Evolutionary conservation across 140 eudicot genomes (phyloP), one percentile per base, ranked within the genome.

Genomic region (Flaveria floridana): DNA sequence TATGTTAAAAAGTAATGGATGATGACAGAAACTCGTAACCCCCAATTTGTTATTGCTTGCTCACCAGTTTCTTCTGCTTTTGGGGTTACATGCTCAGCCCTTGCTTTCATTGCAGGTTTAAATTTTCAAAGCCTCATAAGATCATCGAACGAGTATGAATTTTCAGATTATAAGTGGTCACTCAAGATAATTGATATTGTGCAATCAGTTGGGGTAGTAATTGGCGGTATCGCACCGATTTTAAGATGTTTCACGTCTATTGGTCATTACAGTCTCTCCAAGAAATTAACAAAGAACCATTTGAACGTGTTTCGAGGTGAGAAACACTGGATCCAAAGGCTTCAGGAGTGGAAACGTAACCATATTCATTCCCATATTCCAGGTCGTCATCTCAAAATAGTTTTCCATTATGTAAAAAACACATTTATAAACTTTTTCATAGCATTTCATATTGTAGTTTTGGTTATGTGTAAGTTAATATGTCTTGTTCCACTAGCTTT

Each of bases 61-160:
- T 56, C 63, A 56, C 28, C 30, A 0, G 30, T 19, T 56, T 56
- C 63, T 18, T 56, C 28, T 56, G 63, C 30, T 1, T 56, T 7
- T 16, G 63, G 63, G 28, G 28, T 18, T 1, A 55, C 18, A 55
- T 55, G 26, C 13, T 0, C 0, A 18, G 0, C 0, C 12, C 1
- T 55, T 6, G 9, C 26, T 55, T 16, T 55, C 1, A 0, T 0
- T 4, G 19, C 26, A 4, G 11, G 9, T 55, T 18, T 18, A 0
- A 0, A 0, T 3, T 12, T 47, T 10, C 4, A 2, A 47, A 3
- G 12, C 13, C 0, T 2, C 4, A 2, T 0, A 0, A 3, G 0
- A 12, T 2, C 30, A 0, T 2, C n/a, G 4, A 13, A 2, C 4
- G 6, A 2, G 13, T 2, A 12, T 12, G 6, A 1, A 10, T 2